Conservation (phyloP, 768 basidiomycete genomes). For the Tubosaeta sp. region DNA sequence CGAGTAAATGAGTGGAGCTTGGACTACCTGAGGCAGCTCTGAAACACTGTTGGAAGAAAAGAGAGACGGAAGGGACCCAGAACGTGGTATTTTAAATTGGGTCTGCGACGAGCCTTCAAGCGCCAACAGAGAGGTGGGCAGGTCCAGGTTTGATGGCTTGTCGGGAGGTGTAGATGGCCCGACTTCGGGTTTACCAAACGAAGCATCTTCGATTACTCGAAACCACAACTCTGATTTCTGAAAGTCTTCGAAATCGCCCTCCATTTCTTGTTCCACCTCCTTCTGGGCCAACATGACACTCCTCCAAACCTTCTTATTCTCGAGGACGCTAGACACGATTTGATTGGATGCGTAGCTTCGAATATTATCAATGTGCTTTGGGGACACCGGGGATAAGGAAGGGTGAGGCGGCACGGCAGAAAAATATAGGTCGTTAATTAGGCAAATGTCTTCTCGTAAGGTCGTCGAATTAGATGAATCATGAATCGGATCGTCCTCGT, state of each 20-base stretch:
- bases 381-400: constrained; percentile 58
- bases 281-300: constrained; percentile 82
- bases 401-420: constrained; percentile 53
- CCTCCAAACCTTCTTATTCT: constrained; percentile 58
- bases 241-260: constrained; percentile 88
- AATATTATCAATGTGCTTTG: constrained; percentile 68
- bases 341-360: constrained; percentile 58
- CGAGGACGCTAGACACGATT: constrained; percentile 35
- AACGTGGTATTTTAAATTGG: constrained; percentile 23
- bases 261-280: constrained; percentile 86
- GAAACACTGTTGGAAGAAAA: constrained; percentile 6
- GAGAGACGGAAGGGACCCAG: constrained; percentile 37
- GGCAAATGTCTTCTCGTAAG: constrained; percentile 79
- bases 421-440: constrained; percentile 90
- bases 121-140: constrained; percentile 4
- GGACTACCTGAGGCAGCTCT: constrained; percentile 14
- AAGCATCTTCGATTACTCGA: constrained; percentile 74
- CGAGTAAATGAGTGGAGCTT: constrained; percentile 15
- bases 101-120: constrained; percentile 5
- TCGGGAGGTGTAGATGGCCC: neutral
- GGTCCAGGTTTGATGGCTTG: constrained; percentile 8
- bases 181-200: constrained; percentile 25
- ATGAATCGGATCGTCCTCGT: constrained; percentile 59
- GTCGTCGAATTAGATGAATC: constrained; percentile 55
- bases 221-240: constrained; percentile 89